These are phyloP conservation scores for Suillus paluster DNA, from an alignment of 768 basidiomycete species.

Conservation along the genomic window DNA sequence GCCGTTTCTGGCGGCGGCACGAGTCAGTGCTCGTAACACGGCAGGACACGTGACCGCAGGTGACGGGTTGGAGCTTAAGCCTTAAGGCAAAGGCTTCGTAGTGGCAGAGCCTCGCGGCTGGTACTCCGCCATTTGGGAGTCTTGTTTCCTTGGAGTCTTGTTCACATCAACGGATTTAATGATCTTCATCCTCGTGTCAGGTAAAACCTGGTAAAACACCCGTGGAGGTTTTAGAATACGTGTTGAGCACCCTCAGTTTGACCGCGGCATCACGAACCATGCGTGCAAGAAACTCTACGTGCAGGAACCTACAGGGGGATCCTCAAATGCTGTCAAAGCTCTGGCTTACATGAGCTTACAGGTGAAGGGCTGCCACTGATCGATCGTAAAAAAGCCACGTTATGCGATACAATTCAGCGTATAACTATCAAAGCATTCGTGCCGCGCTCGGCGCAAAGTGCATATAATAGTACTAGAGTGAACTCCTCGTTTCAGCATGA, in stretches of 20 bases:
- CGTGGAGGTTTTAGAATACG: neutral
- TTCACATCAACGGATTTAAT: constrained; percentile 2
- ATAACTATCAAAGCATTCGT: neutral
- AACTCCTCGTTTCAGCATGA: neutral
- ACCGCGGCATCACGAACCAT: neutral
- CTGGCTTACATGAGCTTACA: neutral
- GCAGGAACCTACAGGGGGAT: constrained; percentile 1
- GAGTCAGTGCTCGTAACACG: neutral
- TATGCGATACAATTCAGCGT: neutral
- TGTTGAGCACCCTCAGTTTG: neutral
- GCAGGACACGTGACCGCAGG: neutral
- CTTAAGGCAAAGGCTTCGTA: neutral
- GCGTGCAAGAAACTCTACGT: neutral
- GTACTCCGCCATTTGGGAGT: neutral
- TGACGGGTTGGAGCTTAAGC: neutral
- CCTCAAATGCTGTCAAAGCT: neutral
- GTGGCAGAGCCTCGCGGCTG: neutral
- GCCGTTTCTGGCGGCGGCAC: neutral
- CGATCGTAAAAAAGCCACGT: neutral
- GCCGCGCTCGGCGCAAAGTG: neutral
- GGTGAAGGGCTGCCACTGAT: constrained; percentile 7
- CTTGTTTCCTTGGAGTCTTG: constrained; percentile 1
- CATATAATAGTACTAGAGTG: neutral
- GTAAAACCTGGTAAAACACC: neutral
- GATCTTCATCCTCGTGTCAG: neutral